These are phyloP conservation scores for Trametes maxima DNA, from an alignment of 768 basidiomycete species.

Conservation along the genomic window DNA sequence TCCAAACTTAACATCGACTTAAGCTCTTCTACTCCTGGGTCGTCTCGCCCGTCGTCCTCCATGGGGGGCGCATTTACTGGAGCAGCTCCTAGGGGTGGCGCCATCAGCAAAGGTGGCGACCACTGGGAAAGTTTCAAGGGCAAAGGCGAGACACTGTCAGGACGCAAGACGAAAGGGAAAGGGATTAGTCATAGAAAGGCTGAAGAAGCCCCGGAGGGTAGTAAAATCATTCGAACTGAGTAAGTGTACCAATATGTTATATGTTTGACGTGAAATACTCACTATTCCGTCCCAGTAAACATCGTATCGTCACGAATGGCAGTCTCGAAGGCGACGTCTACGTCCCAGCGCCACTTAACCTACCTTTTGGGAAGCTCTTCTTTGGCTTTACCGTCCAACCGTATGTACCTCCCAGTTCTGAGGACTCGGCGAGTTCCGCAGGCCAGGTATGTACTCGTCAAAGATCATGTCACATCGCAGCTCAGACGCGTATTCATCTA, in stretches of 20 bases:
- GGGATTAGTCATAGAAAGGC: constrained; percentile 84
- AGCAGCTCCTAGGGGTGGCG: constrained; percentile 45
- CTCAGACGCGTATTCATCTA: constrained; percentile 17
- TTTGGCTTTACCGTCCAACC: constrained; percentile 89
- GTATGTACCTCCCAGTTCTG: constrained; percentile 54
- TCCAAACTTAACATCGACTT: constrained; percentile 95
- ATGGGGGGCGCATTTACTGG: constrained; percentile 69
- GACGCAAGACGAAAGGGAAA: constrained; percentile 93
- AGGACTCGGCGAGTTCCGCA: constrained; percentile 2
- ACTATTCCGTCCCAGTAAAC: constrained; percentile 54
- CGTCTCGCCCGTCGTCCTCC: constrained; percentile 78
- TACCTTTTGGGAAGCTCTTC: constrained; percentile 94
- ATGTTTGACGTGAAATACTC: constrained; percentile 5
- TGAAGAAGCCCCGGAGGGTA: constrained; percentile 75
- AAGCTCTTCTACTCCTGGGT: constrained; percentile 82
- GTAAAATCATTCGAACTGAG: constrained; percentile 92
- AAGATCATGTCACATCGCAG: background rate
- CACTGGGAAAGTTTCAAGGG: constrained; percentile 97
- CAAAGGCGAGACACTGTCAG: constrained; percentile 86
- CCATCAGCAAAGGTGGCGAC: constrained; percentile 75
- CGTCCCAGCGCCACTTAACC: constrained; percentile 85
- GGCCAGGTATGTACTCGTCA: constrained; percentile 21
- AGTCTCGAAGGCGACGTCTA: constrained; percentile 72
- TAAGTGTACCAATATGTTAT: constrained; percentile 44
- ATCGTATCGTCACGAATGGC: constrained; percentile 80